Percentiles rank a stretch among this genome's conserved stretches.
Evolutionary conservation across 192 early-diverging fungal genomes (phyloP).

Genomic region (Coemansia sp.): DNA sequence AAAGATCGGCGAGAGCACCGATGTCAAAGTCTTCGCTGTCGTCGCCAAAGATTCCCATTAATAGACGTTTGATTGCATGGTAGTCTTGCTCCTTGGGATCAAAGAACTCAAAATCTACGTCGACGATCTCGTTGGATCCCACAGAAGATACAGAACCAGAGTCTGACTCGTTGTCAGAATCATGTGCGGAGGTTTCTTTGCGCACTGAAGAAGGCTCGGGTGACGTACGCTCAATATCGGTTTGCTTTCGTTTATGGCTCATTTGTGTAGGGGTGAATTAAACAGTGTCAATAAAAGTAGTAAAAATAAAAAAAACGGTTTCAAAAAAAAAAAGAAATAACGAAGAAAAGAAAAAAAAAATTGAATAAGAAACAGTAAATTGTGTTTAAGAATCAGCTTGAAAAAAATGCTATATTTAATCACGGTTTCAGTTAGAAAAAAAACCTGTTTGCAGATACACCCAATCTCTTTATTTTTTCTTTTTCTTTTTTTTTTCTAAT

Average conservation of each 20-base stretch:
- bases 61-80: slow-evolving; percentile 87
- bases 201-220: neutral
- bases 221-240: neutral
- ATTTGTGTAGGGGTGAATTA: neutral
- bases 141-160: neutral
- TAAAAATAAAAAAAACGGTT: too few species aligned
- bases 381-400: too few species aligned
- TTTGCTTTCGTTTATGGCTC: neutral
- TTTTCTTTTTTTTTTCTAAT: slow-evolving; percentile 5
- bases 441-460: too few species aligned
- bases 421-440: too few species aligned
- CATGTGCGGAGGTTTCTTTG: neutral
- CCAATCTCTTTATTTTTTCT: too few species aligned
- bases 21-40: slow-evolving; percentile 76
- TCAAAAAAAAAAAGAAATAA: too few species aligned
- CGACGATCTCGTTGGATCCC: slow-evolving; percentile 55
- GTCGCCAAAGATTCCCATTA: slow-evolving; percentile 75
- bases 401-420: too few species aligned
- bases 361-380: neutral
- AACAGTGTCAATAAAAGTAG: neutral
- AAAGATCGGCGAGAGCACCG: slow-evolving; percentile 78
- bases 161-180: neutral
- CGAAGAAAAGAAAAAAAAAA: neutral
- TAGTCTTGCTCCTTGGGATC: slow-evolving; percentile 87
- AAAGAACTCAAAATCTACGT: slow-evolving; percentile 97